Conservation (phyloP, 1,284 basidiomycete genomes). For the Cutaneotrichosporon mucoides region DNA sequence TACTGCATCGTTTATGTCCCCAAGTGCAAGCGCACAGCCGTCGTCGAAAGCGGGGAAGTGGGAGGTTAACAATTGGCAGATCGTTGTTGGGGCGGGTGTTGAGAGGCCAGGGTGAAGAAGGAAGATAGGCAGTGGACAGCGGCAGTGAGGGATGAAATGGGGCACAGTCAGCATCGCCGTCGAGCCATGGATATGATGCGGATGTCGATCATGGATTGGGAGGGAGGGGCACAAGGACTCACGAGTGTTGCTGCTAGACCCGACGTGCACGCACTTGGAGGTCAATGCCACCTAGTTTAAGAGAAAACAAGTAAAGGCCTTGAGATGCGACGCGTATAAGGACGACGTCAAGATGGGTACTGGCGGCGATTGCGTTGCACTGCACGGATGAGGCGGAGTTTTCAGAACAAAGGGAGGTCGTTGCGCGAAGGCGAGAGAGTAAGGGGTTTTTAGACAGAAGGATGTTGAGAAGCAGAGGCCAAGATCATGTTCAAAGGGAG, state of each 20-base stretch:
- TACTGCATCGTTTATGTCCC: too few species aligned
- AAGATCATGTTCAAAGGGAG: background rate
- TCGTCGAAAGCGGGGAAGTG: too few species aligned
- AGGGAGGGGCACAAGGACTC: background rate
- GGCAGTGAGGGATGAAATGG: background rate
- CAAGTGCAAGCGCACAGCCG: too few species aligned
- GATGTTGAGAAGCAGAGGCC: background rate
- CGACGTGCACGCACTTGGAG: constrained; percentile 4
- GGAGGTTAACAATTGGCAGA: too few species aligned
- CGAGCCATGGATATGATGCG: background rate
- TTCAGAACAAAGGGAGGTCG: background rate
- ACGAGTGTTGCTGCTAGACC: background rate
- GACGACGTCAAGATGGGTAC: background rate
- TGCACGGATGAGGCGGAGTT: background rate
- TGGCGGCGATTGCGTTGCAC: background rate
- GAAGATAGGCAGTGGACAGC: too few species aligned
- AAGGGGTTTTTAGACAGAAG: background rate
- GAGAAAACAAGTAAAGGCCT: background rate
- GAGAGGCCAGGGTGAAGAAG: background rate
- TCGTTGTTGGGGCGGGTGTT: too few species aligned
- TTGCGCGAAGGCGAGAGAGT: background rate
- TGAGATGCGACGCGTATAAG: background rate
- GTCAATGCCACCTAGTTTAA: background rate
- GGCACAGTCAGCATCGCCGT: background rate
- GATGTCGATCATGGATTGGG: background rate